Percentiles rank a stretch among this genome's conserved stretches.
phyloP scores from a whole-genome alignment of 495 filamentous ascomycete genomes.

The Bombardia bombarda region DNA sequence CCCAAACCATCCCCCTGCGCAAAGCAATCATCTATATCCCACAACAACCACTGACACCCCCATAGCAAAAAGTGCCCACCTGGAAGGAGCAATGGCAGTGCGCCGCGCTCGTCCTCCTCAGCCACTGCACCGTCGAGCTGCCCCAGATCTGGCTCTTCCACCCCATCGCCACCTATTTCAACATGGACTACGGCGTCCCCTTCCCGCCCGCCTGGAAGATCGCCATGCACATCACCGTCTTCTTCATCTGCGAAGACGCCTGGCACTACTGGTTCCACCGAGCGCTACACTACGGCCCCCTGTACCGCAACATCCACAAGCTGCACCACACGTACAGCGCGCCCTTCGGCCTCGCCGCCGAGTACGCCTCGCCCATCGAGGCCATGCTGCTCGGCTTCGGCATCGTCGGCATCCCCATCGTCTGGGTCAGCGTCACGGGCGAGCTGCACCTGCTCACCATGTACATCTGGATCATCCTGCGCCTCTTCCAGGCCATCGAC shows the following conservation, averaged over 20 bases:
- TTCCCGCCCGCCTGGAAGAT: slow-evolving; percentile 82
- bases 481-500: slow-evolving; percentile 96
- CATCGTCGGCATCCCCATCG: slow-evolving; percentile 71
- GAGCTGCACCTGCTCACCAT: slow-evolving; percentile 93
- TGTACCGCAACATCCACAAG: slow-evolving; percentile 95
- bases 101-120: slow-evolving; percentile 80
- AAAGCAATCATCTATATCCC: not conserved
- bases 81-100: slow-evolving; percentile 89
- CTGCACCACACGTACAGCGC: slow-evolving; percentile 98
- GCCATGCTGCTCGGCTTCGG: slow-evolving; percentile 96
- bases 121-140: slow-evolving; percentile 93
- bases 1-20: not conserved
- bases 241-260: slow-evolving; percentile 92
- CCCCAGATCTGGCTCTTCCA: slow-evolving; percentile 99
- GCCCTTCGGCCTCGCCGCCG: slow-evolving; percentile 90
- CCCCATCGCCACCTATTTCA: slow-evolving; percentile 91
- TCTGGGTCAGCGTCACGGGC: slow-evolving; percentile 76
- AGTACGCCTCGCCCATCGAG: slow-evolving; percentile 97
- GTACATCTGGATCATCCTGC: slow-evolving; percentile 92
- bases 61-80: slow-evolving; percentile 81
- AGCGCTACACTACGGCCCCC: slow-evolving; percentile 85
- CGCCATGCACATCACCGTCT: slow-evolving; percentile 83
- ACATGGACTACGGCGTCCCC: slow-evolving; percentile 79
- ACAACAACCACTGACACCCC: slow-evolving; percentile 12
- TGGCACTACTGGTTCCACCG: slow-evolving; percentile 99